A percentile compares a stretch with the other conserved stretches of the same genome.
Evolutionary conservation across 345 rosid species (phyloP).

Genomic region (Bruguiera gymnorhiza): DNA sequence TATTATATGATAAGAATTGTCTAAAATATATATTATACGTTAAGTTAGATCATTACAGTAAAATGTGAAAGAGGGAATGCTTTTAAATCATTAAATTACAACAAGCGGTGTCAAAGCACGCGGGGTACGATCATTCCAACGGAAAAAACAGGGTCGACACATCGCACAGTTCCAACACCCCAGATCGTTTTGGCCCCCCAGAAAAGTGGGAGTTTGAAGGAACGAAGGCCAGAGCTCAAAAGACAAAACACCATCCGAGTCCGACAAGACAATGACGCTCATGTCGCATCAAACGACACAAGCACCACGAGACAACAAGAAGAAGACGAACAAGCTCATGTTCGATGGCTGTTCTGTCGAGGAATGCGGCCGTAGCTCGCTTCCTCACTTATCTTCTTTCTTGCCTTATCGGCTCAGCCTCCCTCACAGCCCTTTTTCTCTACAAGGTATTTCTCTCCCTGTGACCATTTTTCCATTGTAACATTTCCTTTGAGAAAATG

Average conservation of each 20-base stretch:
- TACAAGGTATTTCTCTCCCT: conserved; percentile 47
- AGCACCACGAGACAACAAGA: not conserved
- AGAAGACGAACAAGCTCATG: not conserved
- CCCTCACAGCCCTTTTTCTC: conserved; percentile 56
- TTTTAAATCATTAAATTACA: too few species aligned
- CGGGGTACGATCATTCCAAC: not conserved
- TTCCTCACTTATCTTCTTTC: conserved; percentile 51
- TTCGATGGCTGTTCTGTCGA: conserved; percentile 35
- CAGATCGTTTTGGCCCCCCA: not conserved
- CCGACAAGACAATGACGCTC: not conserved
- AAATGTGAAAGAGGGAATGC: too few species aligned
- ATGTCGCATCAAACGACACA: not conserved
- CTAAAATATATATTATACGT: too few species aligned
- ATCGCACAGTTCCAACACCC: not conserved
- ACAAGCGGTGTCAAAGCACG: not conserved
- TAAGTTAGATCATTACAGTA: too few species aligned
- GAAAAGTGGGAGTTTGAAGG: too few species aligned
- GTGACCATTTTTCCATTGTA: not conserved
- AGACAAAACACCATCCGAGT: not conserved
- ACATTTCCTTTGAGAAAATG: too few species aligned
- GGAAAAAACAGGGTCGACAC: not conserved
- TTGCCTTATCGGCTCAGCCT: conserved; percentile 46
- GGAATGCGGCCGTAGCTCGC: conserved; percentile 33
- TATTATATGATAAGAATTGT: too few species aligned
- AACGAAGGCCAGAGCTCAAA: not conserved